Evolutionary conservation across 2,329 filamentous ascomycete species (phyloP).

Genomic region (Fusarium sp.): DNA sequence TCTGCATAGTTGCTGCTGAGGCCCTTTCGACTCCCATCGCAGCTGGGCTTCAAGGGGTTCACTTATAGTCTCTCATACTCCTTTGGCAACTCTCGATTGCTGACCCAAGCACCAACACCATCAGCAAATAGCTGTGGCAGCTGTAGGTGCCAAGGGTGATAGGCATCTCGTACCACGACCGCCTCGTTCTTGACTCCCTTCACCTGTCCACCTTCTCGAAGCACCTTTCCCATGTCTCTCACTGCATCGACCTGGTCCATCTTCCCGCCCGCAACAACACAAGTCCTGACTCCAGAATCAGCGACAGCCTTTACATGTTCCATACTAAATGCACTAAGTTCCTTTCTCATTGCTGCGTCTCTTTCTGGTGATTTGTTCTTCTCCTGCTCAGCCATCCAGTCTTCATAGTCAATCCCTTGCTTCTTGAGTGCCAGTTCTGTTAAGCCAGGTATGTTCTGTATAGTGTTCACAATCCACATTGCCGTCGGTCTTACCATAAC

Average conservation of each 20-base stretch:
- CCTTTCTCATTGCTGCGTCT: not conserved
- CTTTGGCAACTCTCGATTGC: not conserved
- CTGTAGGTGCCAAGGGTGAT: constrained; percentile 34
- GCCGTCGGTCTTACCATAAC: constrained; percentile 9
- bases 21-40: too few relatives aligned
- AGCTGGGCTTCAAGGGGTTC: too few relatives aligned
- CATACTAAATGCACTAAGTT: constrained; percentile 9
- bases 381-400: constrained; percentile 10
- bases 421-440: not conserved
- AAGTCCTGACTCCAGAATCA: constrained; percentile 18
- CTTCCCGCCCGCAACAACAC: constrained; percentile 24
- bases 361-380: constrained; percentile 23
- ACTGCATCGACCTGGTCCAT: constrained; percentile 27
- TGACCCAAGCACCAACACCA: constrained; percentile 18
- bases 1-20: too few relatives aligned
- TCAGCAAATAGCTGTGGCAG: constrained; percentile 25
- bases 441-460: constrained; percentile 6
- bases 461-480: not conserved
- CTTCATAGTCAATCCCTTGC: constrained; percentile 29
- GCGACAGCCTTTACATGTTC: constrained; percentile 1
- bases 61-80: constrained; percentile 11
- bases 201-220: not conserved
- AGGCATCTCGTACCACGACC: constrained; percentile 21
- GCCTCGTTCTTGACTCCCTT: constrained; percentile 9
- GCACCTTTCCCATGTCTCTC: constrained; percentile 6